Evolutionary conservation across 192 early-diverging fungal genomes (phyloP), one percentile per base, ranked within the genome.

Genomic region (Gonapodya sp.): DNA sequence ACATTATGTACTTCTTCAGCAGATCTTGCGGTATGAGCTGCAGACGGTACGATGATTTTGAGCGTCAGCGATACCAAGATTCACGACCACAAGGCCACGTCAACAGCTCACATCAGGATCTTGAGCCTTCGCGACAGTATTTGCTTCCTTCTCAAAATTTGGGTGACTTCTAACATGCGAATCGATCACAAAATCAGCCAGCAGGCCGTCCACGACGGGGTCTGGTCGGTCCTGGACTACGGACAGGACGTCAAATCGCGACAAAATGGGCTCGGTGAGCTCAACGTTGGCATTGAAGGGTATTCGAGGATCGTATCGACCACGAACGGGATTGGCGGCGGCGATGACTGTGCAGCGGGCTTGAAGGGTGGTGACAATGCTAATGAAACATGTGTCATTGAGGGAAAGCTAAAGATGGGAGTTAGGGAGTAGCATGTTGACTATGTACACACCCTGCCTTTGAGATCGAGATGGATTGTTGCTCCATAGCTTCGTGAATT

Each of bases 201-300:
- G 88, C 79, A 92, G 87, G 81, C 96, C 94, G 84, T 99, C 97
- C 73, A 88, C 84, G n/a, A 94, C 89, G 0, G 96, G 95, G 80
- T 99, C 94, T 73, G 96, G 93, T 73, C 89, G 89, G 86, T 99
- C 97, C 81, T 95, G 92, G 34, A 99, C 96, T 2, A 99, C 97
- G 83, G 96, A 97, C 0, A 99, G 89, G 0, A 97, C 90, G 87
- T 99, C 97, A 81, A 99, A 99, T 84, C 97, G 96, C 32, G 97
- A 99, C 82, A 99, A 83, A 82, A 99, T 99, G 24, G 97, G 97
- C 83, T 99, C 97, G 0, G 97, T 99, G 81, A 99, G 87, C 85
- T 99, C 96, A 31, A 99, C 97, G 82, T 99, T 99, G 84, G 96
- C 93, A 36, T 95, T 95, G 80, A 99, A 97, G 0, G 96, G 93